Percentiles rank a stretch among this genome's conserved stretches.
Conservation (phyloP, 1,284 basidiomycete species). For the Cryptococcus maquisensis region DNA sequence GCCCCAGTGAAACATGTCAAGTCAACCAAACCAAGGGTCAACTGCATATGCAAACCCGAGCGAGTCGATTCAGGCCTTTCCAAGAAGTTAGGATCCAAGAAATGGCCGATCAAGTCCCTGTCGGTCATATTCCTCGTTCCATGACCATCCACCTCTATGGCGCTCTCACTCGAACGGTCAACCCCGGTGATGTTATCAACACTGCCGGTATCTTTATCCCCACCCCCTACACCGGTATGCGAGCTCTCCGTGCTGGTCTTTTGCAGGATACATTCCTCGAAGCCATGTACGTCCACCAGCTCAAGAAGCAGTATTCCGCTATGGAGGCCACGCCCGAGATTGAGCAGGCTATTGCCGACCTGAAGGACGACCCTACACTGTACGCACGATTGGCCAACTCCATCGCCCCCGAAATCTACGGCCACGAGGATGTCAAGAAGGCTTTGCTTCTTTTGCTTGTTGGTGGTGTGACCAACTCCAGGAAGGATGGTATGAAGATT, state of each 20-base stretch:
- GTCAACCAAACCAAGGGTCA: constrained; percentile 84
- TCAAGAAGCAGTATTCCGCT: constrained; percentile 95
- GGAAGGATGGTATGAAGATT: constrained; percentile 98
- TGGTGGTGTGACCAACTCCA: constrained; percentile 90
- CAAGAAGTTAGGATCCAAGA: constrained; percentile 99
- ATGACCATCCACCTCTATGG: constrained; percentile 96
- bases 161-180: constrained; percentile 81
- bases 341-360: constrained; percentile 62
- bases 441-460: constrained; percentile 90
- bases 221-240: constrained; percentile 83
- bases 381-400: constrained; percentile 61
- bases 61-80: constrained; percentile 95
- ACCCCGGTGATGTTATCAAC: constrained; percentile 93
- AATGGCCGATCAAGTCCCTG: constrained; percentile 99
- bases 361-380: constrained; percentile 71
- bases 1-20: constrained; percentile 77
- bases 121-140: constrained; percentile 96
- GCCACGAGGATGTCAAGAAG: constrained; percentile 97
- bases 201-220: constrained; percentile 84
- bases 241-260: constrained; percentile 86
- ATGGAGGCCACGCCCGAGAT: constrained; percentile 91
- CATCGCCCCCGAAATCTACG: constrained; percentile 98
- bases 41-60: constrained; percentile 97
- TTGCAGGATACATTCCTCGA: constrained; percentile 97
- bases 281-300: constrained; percentile 81